Conservation (phyloP, 2,329 filamentous ascomycete genomes). For the Aspergillus ustus region DNA sequence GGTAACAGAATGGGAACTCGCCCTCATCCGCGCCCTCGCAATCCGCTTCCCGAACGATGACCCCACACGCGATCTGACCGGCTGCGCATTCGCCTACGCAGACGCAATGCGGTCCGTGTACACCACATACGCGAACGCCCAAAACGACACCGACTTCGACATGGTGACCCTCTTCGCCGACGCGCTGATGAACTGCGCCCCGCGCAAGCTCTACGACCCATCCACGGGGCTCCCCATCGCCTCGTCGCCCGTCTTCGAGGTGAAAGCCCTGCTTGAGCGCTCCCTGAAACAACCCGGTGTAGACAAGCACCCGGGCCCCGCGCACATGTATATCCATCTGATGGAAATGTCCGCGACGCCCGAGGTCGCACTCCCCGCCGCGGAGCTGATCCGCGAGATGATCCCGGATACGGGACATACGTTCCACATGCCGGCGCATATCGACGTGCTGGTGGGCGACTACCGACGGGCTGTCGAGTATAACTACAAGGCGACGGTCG, state of each 20-base stretch:
- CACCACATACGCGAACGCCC: slow-evolving; percentile 48
- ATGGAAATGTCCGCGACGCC: slow-evolving; percentile 74
- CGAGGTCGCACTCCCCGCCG: slow-evolving; percentile 63
- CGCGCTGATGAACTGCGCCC: slow-evolving; percentile 67
- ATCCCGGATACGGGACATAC: slow-evolving; percentile 72
- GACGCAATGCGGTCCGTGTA: slow-evolving; percentile 63
- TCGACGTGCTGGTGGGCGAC: slow-evolving; percentile 74
- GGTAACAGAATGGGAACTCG: background rate
- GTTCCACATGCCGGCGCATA: slow-evolving; percentile 75
- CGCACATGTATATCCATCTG: slow-evolving; percentile 76
- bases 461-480: slow-evolving; percentile 68
- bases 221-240: slow-evolving; percentile 59
- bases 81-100: slow-evolving; percentile 52
- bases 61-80: background rate
- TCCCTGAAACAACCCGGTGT: slow-evolving; percentile 55
- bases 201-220: slow-evolving; percentile 67
- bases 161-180: slow-evolving; percentile 66
- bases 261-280: slow-evolving; percentile 60
- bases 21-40: background rate
- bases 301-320: slow-evolving; percentile 66
- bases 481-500: slow-evolving; percentile 67
- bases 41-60: background rate
- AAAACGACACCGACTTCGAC: slow-evolving; percentile 60
- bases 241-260: slow-evolving; percentile 61
- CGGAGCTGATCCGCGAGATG: slow-evolving; percentile 64